Evolutionary conservation across 169 alveolate species (phyloP).

Genomic region (Theileria orientalis): DNA sequence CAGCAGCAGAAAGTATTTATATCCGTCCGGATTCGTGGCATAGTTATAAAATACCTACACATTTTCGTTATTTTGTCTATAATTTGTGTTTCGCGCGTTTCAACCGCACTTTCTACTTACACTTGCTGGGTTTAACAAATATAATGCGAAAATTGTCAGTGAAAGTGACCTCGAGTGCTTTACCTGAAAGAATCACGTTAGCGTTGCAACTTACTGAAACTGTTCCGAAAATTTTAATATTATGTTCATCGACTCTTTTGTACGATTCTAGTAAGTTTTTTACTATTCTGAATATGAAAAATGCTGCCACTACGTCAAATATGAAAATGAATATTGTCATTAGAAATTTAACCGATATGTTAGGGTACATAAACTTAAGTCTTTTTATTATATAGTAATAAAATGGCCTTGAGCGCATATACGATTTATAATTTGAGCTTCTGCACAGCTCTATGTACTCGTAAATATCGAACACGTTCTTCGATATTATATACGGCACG

Average conservation of each 20-base stretch:
- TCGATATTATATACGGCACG: conserved; percentile 30
- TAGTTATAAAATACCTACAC: conserved; percentile 18
- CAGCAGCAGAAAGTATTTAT: conserved; percentile 17
- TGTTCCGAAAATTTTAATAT: conserved; percentile 5
- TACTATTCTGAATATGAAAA: conserved; percentile 12
- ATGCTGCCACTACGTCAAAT: conserved; percentile 29
- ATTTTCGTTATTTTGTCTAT: too few relatives aligned
- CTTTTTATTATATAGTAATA: conserved; percentile 18
- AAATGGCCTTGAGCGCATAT: conserved; percentile 11
- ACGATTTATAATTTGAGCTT: conserved; percentile 2
- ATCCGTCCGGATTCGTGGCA: conserved; percentile 24
- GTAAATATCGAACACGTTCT: conserved; percentile 38
- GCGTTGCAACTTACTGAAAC: background rate
- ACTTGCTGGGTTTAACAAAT: conserved; percentile 24
- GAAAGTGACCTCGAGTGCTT: conserved; percentile 12
- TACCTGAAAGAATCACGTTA: background rate
- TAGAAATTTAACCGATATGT: conserved; percentile 5
- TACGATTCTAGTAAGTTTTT: background rate
- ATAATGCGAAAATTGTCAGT: background rate
- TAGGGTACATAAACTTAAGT: background rate
- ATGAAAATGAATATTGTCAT: conserved; percentile 21
- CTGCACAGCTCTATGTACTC: conserved; percentile 42
- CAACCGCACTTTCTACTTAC: too few relatives aligned
- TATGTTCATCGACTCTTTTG: conserved; percentile 12
- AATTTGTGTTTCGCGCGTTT: background rate